These are phyloP conservation scores for Lenwebbia sp. DNA, from an alignment of 345 rosid genomes.

Conservation along the genomic window DNA sequence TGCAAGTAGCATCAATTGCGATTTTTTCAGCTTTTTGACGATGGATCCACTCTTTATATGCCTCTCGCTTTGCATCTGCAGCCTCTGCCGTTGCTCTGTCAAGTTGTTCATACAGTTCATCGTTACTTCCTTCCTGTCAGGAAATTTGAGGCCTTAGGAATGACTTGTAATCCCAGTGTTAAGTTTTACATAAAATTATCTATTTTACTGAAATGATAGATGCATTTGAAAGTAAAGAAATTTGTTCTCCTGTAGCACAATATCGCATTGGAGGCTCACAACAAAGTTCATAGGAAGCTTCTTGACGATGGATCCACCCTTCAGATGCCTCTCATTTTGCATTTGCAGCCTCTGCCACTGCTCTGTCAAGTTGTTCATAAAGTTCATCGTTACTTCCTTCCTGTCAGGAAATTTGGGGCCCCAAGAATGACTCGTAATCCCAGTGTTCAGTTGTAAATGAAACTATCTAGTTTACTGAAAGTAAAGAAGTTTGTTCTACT, in stretches of 20 bases:
- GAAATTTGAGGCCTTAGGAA: slow-evolving; percentile 9
- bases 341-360: slow-evolving; percentile 42
- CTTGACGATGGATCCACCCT: slow-evolving; percentile 18
- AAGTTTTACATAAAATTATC: not conserved
- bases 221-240: not conserved
- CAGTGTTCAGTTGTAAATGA: not conserved
- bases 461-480: not conserved
- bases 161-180: not conserved
- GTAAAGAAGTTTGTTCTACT: not conserved
- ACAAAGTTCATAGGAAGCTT: not conserved
- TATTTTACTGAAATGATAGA: not conserved
- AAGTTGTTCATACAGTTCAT: slow-evolving; percentile 37
- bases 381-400: slow-evolving; percentile 39
- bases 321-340: slow-evolving; percentile 41
- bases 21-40: slow-evolving; percentile 52
- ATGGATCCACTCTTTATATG: slow-evolving; percentile 38
- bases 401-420: slow-evolving; percentile 29
- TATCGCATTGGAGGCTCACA: not conserved
- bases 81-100: slow-evolving; percentile 36
- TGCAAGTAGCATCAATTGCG: slow-evolving; percentile 56
- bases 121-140: slow-evolving; percentile 40
- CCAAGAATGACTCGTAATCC: not conserved
- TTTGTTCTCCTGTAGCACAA: not conserved
- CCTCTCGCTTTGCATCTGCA: slow-evolving; percentile 42
- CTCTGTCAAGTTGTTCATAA: slow-evolving; percentile 31